Percentiles rank a stretch among this genome's conserved stretches.
Conservation (phyloP, 768 basidiomycete species). For the Leucocoprinus sp. region DNA sequence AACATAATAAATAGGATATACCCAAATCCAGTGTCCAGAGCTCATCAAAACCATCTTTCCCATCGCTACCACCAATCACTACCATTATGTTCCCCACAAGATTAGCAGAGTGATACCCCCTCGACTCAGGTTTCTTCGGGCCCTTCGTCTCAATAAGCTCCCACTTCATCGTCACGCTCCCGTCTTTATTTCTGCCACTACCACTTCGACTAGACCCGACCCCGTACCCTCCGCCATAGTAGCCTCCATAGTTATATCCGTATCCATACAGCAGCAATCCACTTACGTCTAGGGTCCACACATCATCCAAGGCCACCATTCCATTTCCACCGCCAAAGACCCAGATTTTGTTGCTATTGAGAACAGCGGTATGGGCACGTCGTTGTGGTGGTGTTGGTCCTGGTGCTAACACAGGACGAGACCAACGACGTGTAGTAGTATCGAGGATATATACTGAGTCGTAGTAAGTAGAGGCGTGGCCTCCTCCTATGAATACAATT, state of each 20-base stretch:
- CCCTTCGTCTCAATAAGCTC: slow-evolving; percentile 47
- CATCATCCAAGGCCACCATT: slow-evolving; percentile 78
- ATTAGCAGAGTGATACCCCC: slow-evolving; percentile 91
- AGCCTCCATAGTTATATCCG: slow-evolving; percentile 12
- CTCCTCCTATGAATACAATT: slow-evolving; percentile 82
- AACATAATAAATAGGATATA: slow-evolving; percentile 28
- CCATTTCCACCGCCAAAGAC: slow-evolving; percentile 96
- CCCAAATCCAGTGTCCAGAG: slow-evolving; percentile 83
- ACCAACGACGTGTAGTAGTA: slow-evolving; percentile 64
- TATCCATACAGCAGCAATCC: slow-evolving; percentile 6
- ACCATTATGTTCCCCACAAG: slow-evolving; percentile 81
- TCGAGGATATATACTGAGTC: slow-evolving; percentile 80
- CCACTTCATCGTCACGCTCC: slow-evolving; percentile 25
- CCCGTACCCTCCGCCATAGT: background rate
- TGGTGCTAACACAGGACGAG: slow-evolving; percentile 33
- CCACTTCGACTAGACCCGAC: slow-evolving; percentile 10
- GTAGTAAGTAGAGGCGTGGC: slow-evolving; percentile 75
- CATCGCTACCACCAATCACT: slow-evolving; percentile 87
- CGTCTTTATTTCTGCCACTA: slow-evolving; percentile 2
- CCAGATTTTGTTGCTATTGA: slow-evolving; percentile 65
- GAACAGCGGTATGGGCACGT: slow-evolving; percentile 81
- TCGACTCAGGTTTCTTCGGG: slow-evolving; percentile 41
- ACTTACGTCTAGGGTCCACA: slow-evolving; percentile 74
- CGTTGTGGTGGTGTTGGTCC: slow-evolving; percentile 51
- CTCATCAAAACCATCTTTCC: slow-evolving; percentile 80